Evolutionary conservation across 495 filamentous ascomycete genomes (phyloP).

Genomic region (Physcia stellaris): DNA sequence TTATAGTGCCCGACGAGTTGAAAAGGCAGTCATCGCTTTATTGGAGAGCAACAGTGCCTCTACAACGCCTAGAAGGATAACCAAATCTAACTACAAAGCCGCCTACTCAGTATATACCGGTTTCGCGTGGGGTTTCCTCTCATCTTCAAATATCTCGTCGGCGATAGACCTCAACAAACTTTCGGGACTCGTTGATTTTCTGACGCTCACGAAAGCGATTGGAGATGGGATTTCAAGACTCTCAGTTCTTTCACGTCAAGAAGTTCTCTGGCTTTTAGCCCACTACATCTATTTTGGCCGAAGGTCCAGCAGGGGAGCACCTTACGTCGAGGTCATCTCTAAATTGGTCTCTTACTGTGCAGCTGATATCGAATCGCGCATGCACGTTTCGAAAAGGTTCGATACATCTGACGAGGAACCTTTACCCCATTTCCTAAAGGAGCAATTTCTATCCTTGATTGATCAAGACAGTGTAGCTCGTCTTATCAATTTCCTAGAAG

Average conservation of each 20-base stretch:
- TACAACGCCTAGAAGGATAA: too few species aligned
- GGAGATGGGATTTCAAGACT: too few species aligned
- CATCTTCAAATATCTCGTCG: too few species aligned
- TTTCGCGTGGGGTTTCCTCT: too few species aligned
- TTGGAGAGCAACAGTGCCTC: too few species aligned
- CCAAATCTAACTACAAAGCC: too few species aligned
- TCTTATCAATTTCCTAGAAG: constrained; percentile 34
- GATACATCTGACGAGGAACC: constrained; percentile 20
- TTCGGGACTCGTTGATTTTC: too few species aligned
- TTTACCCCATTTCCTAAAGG: constrained; percentile 42
- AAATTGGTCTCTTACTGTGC: constrained; percentile 48
- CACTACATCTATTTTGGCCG: constrained; percentile 69
- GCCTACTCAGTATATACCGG: too few species aligned
- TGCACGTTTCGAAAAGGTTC: constrained; percentile 31
- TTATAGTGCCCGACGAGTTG: constrained; percentile 18
- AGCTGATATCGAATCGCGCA: constrained; percentile 36
- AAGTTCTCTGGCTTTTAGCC: constrained; percentile 57
- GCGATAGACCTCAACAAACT: too few species aligned
- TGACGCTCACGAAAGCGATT: too few species aligned
- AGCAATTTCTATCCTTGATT: constrained; percentile 48
- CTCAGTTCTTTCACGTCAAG: too few species aligned
- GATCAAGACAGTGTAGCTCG: constrained; percentile 50
- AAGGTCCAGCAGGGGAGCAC: constrained; percentile 36
- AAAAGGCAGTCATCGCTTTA: constrained; percentile 30
- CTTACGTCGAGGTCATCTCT: constrained; percentile 53